Conservation (phyloP, 768 basidiomycete species). For the Rhodosporidiobolus sp. region DNA sequence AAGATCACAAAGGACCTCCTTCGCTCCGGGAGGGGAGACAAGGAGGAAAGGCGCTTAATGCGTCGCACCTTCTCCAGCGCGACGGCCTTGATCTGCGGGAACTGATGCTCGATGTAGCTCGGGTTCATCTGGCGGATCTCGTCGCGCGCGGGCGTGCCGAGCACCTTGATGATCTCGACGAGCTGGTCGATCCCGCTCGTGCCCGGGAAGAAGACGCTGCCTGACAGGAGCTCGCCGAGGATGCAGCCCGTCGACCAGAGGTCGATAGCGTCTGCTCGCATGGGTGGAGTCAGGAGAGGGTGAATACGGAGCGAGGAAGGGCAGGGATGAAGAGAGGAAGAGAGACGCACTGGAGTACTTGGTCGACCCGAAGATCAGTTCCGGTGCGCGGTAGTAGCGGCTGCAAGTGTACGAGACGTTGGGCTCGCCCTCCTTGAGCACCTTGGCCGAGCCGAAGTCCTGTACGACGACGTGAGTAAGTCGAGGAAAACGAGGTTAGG, state of each 20-base stretch:
- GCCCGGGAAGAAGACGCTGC: slow-evolving; percentile 95
- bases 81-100: slow-evolving; percentile 91
- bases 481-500: not conserved
- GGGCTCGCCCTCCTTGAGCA: slow-evolving; percentile 90
- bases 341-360: slow-evolving; percentile 93
- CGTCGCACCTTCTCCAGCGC: not conserved
- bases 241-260: slow-evolving; percentile 99
- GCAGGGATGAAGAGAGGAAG: slow-evolving; percentile 53
- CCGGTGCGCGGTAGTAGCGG: slow-evolving; percentile 88
- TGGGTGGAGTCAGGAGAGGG: not conserved
- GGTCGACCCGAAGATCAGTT: slow-evolving; percentile 97
- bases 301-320: not conserved
- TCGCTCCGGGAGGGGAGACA: too few species aligned
- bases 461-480: slow-evolving; percentile 56
- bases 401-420: slow-evolving; percentile 99
- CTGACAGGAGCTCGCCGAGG: slow-evolving; percentile 97
- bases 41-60: not conserved
- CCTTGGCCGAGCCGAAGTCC: slow-evolving; percentile 99
- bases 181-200: slow-evolving; percentile 95
- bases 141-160: slow-evolving; percentile 93
- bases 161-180: slow-evolving; percentile 98
- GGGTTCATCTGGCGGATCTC: slow-evolving; percentile 99
- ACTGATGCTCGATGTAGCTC: slow-evolving; percentile 99
- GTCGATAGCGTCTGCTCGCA: slow-evolving; percentile 55
- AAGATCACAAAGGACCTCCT: too few species aligned